Percentiles rank a stretch among this genome's conserved stretches.
Evolutionary conservation across 1,284 basidiomycete species (phyloP).

Genomic region (Marasmius oreades): DNA sequence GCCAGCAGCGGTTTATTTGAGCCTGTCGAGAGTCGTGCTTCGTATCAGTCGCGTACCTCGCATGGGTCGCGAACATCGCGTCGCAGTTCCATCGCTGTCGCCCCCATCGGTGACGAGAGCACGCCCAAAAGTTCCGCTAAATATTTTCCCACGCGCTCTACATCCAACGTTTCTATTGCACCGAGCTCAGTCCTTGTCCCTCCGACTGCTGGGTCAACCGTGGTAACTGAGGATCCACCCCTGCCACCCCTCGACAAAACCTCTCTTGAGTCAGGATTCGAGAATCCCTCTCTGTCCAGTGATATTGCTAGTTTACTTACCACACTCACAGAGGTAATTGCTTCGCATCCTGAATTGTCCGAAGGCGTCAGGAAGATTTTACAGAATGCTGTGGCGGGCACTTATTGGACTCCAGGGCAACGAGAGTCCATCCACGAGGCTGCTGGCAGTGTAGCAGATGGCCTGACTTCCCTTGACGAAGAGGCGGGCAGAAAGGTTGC

Average conservation of each 20-base stretch:
- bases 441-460: slow-evolving; percentile 38
- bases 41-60: slow-evolving; percentile 6
- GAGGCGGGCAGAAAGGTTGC: slow-evolving; percentile 62
- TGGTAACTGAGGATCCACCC: slow-evolving; percentile 44
- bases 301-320: slow-evolving; percentile 62
- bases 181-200: slow-evolving; percentile 8
- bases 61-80: slow-evolving; percentile 4
- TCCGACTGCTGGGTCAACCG: slow-evolving; percentile 14
- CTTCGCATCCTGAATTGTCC: slow-evolving; percentile 66
- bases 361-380: slow-evolving; percentile 62
- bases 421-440: slow-evolving; percentile 52
- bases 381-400: slow-evolving; percentile 55
- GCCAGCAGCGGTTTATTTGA: slow-evolving; percentile 9
- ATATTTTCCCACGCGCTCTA: not conserved
- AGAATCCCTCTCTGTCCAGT: slow-evolving; percentile 48
- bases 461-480: slow-evolving; percentile 48
- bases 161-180: slow-evolving; percentile 2
- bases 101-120: slow-evolving; percentile 28
- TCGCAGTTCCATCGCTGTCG: slow-evolving; percentile 3
- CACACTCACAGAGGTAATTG: slow-evolving; percentile 47
- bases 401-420: slow-evolving; percentile 59
- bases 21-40: not conserved
- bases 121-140: slow-evolving; percentile 21
- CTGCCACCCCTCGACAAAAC: slow-evolving; percentile 45
- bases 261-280: slow-evolving; percentile 27